These are phyloP conservation scores for Lipomyces orientalis DNA, from an alignment of 805 yeast species.

Conservation along the genomic window DNA sequence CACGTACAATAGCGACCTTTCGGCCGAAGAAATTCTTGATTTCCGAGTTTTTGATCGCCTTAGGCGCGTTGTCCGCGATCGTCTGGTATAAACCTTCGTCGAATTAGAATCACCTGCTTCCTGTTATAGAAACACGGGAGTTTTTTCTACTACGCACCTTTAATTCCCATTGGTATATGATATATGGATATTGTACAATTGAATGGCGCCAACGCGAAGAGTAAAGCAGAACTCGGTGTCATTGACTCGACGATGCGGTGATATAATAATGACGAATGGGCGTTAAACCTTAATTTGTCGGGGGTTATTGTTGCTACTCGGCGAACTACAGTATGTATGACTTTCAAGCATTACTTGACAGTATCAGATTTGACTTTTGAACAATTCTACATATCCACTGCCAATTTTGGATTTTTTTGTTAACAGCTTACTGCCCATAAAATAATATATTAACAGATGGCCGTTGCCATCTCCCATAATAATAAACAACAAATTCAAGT, in stretches of 20 bases:
- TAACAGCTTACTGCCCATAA: not conserved
- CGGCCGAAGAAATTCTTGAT: conserved; percentile 88
- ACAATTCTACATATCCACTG: too few relatives aligned
- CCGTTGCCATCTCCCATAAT: not conserved
- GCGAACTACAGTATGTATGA: too few relatives aligned
- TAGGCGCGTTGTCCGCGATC: conserved; percentile 87
- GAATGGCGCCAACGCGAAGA: not conserved
- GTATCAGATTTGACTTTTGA: too few relatives aligned
- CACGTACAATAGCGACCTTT: conserved; percentile 83
- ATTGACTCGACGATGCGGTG: too few relatives aligned
- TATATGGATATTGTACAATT: not conserved
- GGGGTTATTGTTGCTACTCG: too few relatives aligned
- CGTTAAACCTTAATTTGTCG: too few relatives aligned
- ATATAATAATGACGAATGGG: too few relatives aligned
- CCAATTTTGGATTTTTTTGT: not conserved
- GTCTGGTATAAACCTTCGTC: conserved; percentile 77
- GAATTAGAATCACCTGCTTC: not conserved
- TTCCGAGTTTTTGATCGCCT: conserved; percentile 75
- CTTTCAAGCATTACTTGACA: too few relatives aligned
- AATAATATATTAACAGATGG: not conserved
- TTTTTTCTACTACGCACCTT: conserved; percentile 44
- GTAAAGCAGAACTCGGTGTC: not conserved
- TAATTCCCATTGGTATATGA: conserved; percentile 55
- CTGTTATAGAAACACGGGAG: not conserved
- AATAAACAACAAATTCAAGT: not conserved